phyloP scores from a whole-genome alignment of 2,329 filamentous ascomycete genomes.

The Arthrobotrys sphaeroides region DNA sequence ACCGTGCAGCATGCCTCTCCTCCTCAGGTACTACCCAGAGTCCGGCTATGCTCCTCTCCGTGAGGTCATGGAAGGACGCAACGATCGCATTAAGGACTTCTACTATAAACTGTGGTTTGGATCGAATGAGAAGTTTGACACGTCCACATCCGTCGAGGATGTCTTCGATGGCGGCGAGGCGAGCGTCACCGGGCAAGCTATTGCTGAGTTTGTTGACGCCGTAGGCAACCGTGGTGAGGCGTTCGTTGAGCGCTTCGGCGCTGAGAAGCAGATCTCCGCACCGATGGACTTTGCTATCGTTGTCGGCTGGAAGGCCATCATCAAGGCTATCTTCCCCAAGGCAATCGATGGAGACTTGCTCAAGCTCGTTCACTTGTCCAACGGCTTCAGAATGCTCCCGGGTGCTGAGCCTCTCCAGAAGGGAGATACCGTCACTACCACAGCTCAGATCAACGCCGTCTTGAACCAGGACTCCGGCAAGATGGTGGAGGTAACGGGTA shows the following conservation, averaged over 20 bases:
- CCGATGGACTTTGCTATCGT: constrained; percentile 99
- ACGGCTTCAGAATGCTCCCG: constrained; percentile 97
- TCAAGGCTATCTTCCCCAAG: constrained; percentile 97
- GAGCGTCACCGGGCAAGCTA: constrained; percentile 87
- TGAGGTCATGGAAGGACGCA: constrained; percentile 94
- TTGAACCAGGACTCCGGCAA: constrained; percentile 98
- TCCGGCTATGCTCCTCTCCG: constrained; percentile 96
- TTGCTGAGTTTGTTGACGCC: constrained; percentile 98
- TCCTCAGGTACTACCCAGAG: constrained; percentile 93
- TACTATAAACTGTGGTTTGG: constrained; percentile 99
- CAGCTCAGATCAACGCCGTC: constrained; percentile 94
- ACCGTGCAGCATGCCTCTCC: constrained; percentile 82
- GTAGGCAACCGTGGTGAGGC: constrained; percentile 98
- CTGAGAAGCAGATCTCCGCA: constrained; percentile 81
- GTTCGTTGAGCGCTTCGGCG: constrained; percentile 89
- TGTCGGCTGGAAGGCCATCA: constrained; percentile 99
- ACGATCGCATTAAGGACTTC: constrained; percentile 98
- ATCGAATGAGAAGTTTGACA: constrained; percentile 76
- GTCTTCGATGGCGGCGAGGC: constrained; percentile 89
- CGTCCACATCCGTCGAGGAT: constrained; percentile 84
- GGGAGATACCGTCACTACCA: constrained; percentile 90
- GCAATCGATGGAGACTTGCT: constrained; percentile 95
- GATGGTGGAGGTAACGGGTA: constrained; percentile 99
- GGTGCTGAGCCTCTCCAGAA: constrained; percentile 95
- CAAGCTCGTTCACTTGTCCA: constrained; percentile 95